Conservation (phyloP, 352 stramenopile species). For the Globisporangium solare region DNA sequence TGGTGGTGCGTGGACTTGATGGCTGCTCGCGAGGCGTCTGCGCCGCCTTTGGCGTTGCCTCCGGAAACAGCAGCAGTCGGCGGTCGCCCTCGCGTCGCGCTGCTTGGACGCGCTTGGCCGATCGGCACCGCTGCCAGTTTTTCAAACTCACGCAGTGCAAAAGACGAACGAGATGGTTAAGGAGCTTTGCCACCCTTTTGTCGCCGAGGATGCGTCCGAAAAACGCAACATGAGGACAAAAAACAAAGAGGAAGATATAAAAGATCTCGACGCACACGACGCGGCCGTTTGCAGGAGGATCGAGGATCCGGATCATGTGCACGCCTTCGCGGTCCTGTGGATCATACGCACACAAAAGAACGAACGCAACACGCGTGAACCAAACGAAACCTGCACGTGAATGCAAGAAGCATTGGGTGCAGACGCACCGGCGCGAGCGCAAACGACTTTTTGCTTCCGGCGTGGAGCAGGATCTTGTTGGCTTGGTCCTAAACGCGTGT, state of each 20-base stretch:
- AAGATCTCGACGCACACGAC: conserved; percentile 69
- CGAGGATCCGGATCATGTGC: conserved; percentile 62
- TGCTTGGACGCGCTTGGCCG: conserved; percentile 29
- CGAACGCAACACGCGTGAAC: not conserved
- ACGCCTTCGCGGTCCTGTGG: conserved; percentile 54
- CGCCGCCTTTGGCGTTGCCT: conserved; percentile 1
- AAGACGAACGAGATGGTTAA: conserved; percentile 49
- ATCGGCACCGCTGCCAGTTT: conserved; percentile 56
- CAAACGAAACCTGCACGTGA: not conserved
- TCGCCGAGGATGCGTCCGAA: not conserved
- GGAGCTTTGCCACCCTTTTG: conserved; percentile 10
- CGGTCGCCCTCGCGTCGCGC: not conserved
- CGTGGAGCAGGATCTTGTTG: conserved; percentile 60
- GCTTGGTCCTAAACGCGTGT: conserved; percentile 41
- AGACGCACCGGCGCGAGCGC: conserved; percentile 33
- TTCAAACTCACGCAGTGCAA: conserved; percentile 69
- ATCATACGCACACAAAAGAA: not conserved
- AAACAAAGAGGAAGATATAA: conserved; percentile 58
- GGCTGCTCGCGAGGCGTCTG: not conserved
- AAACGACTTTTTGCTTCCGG: conserved; percentile 46
- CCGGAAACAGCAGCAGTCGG: not conserved
- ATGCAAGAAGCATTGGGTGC: too few species aligned
- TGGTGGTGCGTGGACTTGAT: not conserved
- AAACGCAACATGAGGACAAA: not conserved
- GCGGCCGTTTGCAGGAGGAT: conserved; percentile 33